Conservation (phyloP, 768 basidiomycete species). For the Cystoderma amianthinum region DNA sequence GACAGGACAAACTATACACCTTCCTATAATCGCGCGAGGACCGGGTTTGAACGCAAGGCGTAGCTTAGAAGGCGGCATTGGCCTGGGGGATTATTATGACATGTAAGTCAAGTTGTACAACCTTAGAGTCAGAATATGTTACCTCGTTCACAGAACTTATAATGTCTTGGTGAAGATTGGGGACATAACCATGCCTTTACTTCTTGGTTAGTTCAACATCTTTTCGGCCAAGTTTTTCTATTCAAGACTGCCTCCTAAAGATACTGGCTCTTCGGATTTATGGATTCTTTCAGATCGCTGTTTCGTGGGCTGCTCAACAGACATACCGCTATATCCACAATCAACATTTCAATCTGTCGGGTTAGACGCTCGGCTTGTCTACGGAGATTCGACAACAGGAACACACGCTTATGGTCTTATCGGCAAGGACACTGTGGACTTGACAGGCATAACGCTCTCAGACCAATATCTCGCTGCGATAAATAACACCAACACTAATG, state of each 20-base stretch:
- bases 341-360: conserved; percentile 38
- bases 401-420: conserved; percentile 62
- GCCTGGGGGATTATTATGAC: conserved; percentile 57
- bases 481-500: conserved; percentile 60
- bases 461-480: conserved; percentile 63
- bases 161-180: conserved; percentile 56
- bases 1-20: conserved; percentile 25
- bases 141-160: conserved; percentile 43
- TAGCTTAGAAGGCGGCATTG: conserved; percentile 30
- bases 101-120: conserved; percentile 34
- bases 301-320: conserved; percentile 27
- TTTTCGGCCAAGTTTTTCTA: not conserved
- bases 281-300: conserved; percentile 67
- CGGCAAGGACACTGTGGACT: conserved; percentile 47
- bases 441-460: conserved; percentile 43
- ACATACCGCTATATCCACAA: conserved; percentile 44
- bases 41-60: conserved; percentile 14
- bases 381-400: conserved; percentile 68
- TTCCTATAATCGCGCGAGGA: conserved; percentile 25
- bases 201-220: conserved; percentile 41
- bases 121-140: conserved; percentile 1
- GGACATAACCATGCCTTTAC: conserved; percentile 40
- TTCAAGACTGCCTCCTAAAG: conserved; percentile 19
- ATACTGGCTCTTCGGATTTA: conserved; percentile 74
- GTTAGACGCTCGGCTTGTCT: conserved; percentile 42